Conservation (phyloP, 2,329 filamentous ascomycete species). For the Camillea tinctor region DNA sequence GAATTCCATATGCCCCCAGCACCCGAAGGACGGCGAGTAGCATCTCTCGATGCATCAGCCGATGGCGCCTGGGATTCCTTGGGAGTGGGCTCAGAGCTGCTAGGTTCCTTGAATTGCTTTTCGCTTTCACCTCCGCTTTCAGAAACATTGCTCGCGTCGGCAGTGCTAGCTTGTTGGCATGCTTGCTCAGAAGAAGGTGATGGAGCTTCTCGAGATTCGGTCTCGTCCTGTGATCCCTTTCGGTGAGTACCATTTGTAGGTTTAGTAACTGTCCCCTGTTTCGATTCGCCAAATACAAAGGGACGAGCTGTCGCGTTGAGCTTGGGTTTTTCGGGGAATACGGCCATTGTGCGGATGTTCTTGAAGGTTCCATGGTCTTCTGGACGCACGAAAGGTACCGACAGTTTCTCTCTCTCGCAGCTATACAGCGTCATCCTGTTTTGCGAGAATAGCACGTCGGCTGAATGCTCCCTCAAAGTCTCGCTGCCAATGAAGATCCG, state of each 20-base stretch:
- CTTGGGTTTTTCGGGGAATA: conserved; percentile 55
- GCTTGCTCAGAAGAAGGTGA: conserved; percentile 35
- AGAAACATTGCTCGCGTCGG: conserved; percentile 36
- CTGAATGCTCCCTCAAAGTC: conserved; percentile 78
- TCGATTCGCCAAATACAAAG: conserved; percentile 40
- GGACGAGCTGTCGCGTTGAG: conserved; percentile 54
- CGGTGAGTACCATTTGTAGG: conserved; percentile 22
- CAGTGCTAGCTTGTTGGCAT: conserved; percentile 31
- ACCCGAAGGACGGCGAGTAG: conserved; percentile 31
- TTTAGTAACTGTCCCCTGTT: conserved; percentile 17
- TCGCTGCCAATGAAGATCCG: conserved; percentile 91
- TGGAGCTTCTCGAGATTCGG: conserved; percentile 37
- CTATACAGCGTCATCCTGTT: conserved; percentile 87
- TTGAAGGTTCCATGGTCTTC: conserved; percentile 84
- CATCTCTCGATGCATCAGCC: conserved; percentile 25
- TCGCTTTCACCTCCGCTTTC: conserved; percentile 48
- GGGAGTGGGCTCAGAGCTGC: conserved; percentile 22
- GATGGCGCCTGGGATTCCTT: conserved; percentile 29
- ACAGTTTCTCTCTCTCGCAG: conserved; percentile 81
- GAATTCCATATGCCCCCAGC: conserved; percentile 66
- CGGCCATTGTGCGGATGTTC: conserved; percentile 64
- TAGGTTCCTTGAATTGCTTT: conserved; percentile 30
- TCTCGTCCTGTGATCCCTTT: conserved; percentile 28
- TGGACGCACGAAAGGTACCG: conserved; percentile 87
- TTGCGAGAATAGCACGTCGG: conserved; percentile 87